Conservation (phyloP, 768 basidiomycete species). For the Leucosporidium scottii region DNA sequence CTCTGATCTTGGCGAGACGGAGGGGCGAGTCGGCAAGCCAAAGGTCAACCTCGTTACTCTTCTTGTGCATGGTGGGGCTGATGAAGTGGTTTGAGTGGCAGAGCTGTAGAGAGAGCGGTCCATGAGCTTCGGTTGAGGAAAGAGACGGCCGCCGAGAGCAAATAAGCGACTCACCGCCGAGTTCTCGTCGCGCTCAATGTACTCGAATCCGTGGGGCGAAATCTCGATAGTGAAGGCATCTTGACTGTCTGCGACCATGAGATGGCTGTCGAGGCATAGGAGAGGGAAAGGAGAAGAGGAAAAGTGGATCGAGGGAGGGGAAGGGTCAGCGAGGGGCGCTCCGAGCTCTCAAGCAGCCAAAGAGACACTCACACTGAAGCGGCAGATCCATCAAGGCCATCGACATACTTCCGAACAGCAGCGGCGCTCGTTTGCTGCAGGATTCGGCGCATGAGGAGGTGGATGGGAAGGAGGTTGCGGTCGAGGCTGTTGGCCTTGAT, state of each 20-base stretch:
- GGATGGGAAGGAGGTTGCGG: slow-evolving; percentile 8
- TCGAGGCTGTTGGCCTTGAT: not conserved
- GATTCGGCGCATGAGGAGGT: slow-evolving; percentile 12
- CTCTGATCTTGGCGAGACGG: not conserved
- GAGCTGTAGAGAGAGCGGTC: no score
- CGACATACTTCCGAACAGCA: not conserved
- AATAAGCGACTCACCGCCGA: not conserved
- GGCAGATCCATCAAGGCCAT: not conserved
- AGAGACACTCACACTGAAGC: no score
- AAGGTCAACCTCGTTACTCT: not conserved
- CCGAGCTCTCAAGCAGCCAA: no score
- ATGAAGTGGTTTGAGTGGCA: slow-evolving; percentile 16
- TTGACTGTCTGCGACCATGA: slow-evolving; percentile 5
- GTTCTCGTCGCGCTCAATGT: slow-evolving; percentile 7
- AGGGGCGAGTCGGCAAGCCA: not conserved
- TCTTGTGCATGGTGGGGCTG: not conserved
- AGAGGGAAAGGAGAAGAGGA: not conserved
- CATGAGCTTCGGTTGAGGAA: no score
- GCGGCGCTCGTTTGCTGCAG: not conserved
- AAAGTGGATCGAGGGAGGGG: not conserved
- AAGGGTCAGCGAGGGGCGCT: not conserved
- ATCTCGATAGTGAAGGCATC: not conserved
- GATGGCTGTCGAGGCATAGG: not conserved
- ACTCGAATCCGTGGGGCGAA: not conserved
- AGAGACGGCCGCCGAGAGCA: no score